Percentiles rank a stretch among this genome's conserved stretches.
These are phyloP conservation scores for Penicillium pulvis DNA, from an alignment of 495 filamentous ascomycete species.

Conservation along the genomic window DNA sequence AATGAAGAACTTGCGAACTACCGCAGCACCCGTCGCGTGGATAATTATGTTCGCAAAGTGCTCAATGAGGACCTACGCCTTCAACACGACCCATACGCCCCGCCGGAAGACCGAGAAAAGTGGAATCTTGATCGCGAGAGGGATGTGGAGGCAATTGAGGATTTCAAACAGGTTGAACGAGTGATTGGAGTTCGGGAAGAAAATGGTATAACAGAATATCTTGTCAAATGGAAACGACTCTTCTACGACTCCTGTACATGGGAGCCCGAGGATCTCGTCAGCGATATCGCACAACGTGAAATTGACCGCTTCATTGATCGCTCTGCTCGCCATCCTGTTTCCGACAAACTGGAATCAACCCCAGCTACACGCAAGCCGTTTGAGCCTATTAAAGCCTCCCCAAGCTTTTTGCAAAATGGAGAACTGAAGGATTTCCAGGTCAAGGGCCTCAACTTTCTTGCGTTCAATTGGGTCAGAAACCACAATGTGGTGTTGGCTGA, in stretches of 20 bases:
- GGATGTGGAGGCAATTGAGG: conserved; percentile 77
- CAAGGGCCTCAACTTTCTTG: conserved; percentile 89
- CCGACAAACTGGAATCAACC: conserved; percentile 73
- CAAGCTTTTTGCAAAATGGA: conserved; percentile 80
- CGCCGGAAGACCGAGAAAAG: conserved; percentile 86
- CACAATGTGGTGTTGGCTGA: conserved; percentile 96
- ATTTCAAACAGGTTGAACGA: conserved; percentile 88
- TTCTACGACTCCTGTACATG: conserved; percentile 93
- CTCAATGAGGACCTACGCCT: conserved; percentile 74
- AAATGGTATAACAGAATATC: conserved; percentile 72
- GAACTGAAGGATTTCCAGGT: conserved; percentile 92
- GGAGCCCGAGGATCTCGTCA: conserved; percentile 77
- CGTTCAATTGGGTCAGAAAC: conserved; percentile 87
- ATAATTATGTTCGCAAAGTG: conserved; percentile 89
- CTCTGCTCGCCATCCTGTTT: conserved; percentile 70
- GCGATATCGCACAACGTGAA: conserved; percentile 75
- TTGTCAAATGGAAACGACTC: conserved; percentile 87
- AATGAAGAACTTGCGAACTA: conserved; percentile 66
- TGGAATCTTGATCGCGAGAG: conserved; percentile 87
- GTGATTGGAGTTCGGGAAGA: conserved; percentile 80
- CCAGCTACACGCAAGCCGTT: conserved; percentile 69
- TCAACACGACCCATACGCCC: conserved; percentile 66
- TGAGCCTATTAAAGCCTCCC: conserved; percentile 74
- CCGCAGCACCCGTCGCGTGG: conserved; percentile 79
- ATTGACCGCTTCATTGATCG: conserved; percentile 90